phyloP scores from a whole-genome alignment of 371 early-diverging fungal genomes.

The Mucor lusitanicus region DNA sequence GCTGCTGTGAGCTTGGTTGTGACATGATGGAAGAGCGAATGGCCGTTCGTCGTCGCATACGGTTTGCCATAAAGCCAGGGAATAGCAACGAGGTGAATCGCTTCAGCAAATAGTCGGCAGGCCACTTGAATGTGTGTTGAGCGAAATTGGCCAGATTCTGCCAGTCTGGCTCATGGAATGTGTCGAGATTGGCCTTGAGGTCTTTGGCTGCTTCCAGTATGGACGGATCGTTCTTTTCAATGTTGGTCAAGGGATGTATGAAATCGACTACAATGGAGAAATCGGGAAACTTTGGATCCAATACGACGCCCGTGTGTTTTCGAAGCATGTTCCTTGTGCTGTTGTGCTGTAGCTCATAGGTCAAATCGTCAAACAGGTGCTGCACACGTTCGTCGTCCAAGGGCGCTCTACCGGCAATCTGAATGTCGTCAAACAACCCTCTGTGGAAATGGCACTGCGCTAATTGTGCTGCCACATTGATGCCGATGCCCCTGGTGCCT shows the following conservation, averaged over 20 bases:
- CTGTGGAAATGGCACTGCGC: conserved; percentile 27
- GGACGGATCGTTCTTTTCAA: neutral
- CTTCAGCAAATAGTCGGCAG: conserved; percentile 9
- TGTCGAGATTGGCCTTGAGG: neutral
- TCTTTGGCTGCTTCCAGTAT: neutral
- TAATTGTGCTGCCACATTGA: conserved; percentile 27
- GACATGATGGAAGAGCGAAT: neutral
- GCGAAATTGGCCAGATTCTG: conserved; percentile 6
- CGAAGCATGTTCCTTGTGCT: conserved; percentile 1
- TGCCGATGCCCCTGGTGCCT: conserved; percentile 34
- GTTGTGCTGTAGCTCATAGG: conserved; percentile 24
- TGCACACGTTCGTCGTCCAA: conserved; percentile 19
- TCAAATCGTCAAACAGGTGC: conserved; percentile 22
- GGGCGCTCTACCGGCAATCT: neutral
- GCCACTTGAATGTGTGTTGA: conserved; percentile 17
- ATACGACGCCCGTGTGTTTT: conserved; percentile 3
- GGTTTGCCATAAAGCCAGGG: conserved; percentile 22
- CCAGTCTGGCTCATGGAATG: conserved; percentile 20
- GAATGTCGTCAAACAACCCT: conserved; percentile 21
- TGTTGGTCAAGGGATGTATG: conserved; percentile 19
- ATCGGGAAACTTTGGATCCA: conserved; percentile 23
- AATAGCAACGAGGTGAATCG: conserved; percentile 13
- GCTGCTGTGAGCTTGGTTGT: neutral
- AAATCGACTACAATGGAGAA: conserved; percentile 18
- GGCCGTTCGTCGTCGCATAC: neutral